Conservation (phyloP, 2,329 filamentous ascomycete genomes). For the Aureobasidium sp. region DNA sequence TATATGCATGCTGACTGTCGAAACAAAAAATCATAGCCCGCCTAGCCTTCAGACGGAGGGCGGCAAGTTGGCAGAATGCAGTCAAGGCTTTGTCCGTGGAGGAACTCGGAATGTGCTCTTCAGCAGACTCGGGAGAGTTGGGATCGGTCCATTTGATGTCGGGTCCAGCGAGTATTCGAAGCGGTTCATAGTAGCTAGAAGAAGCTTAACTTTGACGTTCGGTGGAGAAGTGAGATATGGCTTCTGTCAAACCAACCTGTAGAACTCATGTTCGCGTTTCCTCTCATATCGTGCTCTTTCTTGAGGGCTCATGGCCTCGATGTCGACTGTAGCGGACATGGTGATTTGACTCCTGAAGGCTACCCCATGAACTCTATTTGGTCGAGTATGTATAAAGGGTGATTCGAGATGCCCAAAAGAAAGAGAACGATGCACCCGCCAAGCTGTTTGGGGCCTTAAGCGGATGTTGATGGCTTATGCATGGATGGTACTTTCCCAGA, state of each 20-base stretch:
- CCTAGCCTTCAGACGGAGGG: conserved; percentile 39
- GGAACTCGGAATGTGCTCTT: conserved; percentile 17
- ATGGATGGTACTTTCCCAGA: conserved; percentile 13
- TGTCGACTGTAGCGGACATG: conserved; percentile 14
- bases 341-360: neutral
- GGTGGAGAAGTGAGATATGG: conserved; percentile 29
- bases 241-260: conserved; percentile 26
- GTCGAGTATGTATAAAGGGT: neutral
- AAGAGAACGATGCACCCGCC: conserved; percentile 5
- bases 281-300: conserved; percentile 20
- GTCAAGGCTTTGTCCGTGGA: conserved; percentile 37
- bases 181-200: conserved; percentile 29
- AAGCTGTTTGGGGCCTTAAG: conserved; percentile 17
- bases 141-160: conserved; percentile 22
- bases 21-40: conserved; percentile 50
- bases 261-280: conserved; percentile 27
- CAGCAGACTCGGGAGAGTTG: conserved; percentile 15
- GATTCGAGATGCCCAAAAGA: neutral
- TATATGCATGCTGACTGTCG: conserved; percentile 53
- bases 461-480: conserved; percentile 17
- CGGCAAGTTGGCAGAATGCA: conserved; percentile 40
- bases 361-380: conserved; percentile 4
- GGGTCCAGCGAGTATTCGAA: conserved; percentile 24
- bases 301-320: conserved; percentile 15
- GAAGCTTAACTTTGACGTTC: conserved; percentile 29